Percentiles rank a stretch among this genome's conserved stretches.
Conservation (phyloP, 352 stramenopile genomes). For the Globisporangium apiculatum region DNA sequence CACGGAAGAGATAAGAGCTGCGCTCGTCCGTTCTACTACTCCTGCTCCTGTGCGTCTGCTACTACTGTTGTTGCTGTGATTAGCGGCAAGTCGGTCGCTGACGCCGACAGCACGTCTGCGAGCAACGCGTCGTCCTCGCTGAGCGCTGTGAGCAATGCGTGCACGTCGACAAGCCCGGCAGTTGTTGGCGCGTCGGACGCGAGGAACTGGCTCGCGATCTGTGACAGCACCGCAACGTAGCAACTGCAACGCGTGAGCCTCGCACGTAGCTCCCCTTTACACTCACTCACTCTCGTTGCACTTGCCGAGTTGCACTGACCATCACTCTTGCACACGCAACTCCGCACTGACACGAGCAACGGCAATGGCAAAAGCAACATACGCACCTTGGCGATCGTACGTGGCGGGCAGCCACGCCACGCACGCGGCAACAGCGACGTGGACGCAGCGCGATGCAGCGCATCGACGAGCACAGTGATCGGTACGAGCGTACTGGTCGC, state of each 20-base stretch:
- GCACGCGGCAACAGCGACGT: conserved; percentile 24
- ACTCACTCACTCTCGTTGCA: too few relatives aligned
- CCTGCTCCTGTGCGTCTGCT: neutral
- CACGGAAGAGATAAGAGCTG: neutral
- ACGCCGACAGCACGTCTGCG: neutral
- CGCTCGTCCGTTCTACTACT: too few relatives aligned
- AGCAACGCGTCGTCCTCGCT: conserved; percentile 20
- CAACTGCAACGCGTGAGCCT: neutral
- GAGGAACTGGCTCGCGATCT: conserved; percentile 35
- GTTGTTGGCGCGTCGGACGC: conserved; percentile 1
- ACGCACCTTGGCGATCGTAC: conserved; percentile 40
- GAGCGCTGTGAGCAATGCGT: conserved; percentile 27
- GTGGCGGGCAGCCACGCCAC: conserved; percentile 32
- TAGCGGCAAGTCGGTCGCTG: neutral
- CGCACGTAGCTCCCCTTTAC: neutral
- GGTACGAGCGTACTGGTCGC: conserved; percentile 12
- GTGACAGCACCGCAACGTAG: neutral
- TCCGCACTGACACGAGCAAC: neutral
- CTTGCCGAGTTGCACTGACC: neutral
- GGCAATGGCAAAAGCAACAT: neutral
- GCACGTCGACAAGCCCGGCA: conserved; percentile 27
- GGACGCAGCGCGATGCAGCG: conserved; percentile 24
- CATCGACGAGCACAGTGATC: conserved; percentile 15
- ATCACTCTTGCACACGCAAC: too few relatives aligned
- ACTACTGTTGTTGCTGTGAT: neutral